Evolutionary conservation across 768 basidiomycete species (phyloP), one percentile per base, ranked within the genome.

Genomic region (Tulasnella sp.): DNA sequence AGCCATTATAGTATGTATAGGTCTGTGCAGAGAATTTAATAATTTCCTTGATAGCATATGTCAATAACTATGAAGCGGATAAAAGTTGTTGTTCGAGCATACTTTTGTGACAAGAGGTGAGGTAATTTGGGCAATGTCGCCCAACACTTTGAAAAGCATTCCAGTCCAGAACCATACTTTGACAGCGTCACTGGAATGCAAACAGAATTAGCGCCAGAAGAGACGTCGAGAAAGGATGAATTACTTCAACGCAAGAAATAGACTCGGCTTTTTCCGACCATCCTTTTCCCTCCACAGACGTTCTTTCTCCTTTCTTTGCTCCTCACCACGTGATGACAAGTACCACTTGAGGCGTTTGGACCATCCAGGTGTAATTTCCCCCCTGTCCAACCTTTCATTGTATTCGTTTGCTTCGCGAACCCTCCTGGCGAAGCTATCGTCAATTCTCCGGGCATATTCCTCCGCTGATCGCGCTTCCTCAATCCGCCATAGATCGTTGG

Each of bases 401-500:
- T 66, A 70, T 7, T 57, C 63, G 5, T 60, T 58, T 9, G 64
- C 60, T 12, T 45, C 48, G 10, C 40, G 25, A 9, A 61, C 57
- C 1, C 68, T 57, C n/a, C 37, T 43, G 13, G 54, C 53, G n/a
- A 64, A 62, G 9, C 58, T 48, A 16, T 44, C 56, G 40, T 66
- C 44, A 27, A 70, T 61, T 31, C 49, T 48, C 22, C 55, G 55
- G 0, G 64, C 60, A 7, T 68, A 53, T 61, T 62, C 22, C 62
- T 62, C 72, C 12, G 75, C 67, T 57, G 78, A 71, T 24, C 72
- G 71, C 5, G 68, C 58, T 3, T 67, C 60, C 50, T 76, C 74
- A 55, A 86, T 66, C 60, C 74, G 76, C 80, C 81, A 84, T 10
- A 86, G 63, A 64, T 88, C 85, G 1, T 79, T 76, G 0, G 79